phyloP scores from a whole-genome alignment of 2,329 filamentous ascomycete genomes.

The Claviceps lovelessii region DNA sequence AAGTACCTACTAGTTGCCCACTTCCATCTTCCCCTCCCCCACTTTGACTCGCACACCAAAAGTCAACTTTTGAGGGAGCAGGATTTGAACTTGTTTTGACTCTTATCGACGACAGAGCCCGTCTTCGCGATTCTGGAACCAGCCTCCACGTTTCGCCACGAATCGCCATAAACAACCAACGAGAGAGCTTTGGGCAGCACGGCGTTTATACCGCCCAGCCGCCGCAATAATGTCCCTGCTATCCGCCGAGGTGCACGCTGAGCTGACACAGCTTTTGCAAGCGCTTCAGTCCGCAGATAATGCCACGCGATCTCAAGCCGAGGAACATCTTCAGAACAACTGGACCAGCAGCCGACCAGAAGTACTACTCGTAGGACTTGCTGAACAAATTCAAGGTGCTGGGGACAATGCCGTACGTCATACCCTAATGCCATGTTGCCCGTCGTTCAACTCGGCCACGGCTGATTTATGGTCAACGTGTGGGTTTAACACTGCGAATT shows the following conservation, averaged over 20 bases:
- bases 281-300: conserved; percentile 87
- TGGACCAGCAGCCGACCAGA: conserved; percentile 76
- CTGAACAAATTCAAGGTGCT: conserved; percentile 76
- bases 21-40: conserved; percentile 11
- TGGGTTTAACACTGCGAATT: conserved; percentile 21
- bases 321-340: conserved; percentile 79
- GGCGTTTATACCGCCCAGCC: conserved; percentile 11
- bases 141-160: not conserved
- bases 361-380: conserved; percentile 81
- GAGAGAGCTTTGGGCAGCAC: conserved; percentile 8
- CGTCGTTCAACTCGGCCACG: not conserved
- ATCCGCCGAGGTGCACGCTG: conserved; percentile 66
- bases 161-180: conserved; percentile 4
- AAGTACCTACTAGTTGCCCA: not conserved
- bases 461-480: not conserved
- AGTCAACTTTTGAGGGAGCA: conserved; percentile 5
- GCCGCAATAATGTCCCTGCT: conserved; percentile 57
- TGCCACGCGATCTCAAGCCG: conserved; percentile 65
- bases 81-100: conserved; percentile 5
- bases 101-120: not conserved
- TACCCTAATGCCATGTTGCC: not conserved
- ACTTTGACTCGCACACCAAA: conserved; percentile 13
- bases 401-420: conserved; percentile 51
- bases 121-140: not conserved
- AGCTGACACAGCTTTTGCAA: conserved; percentile 74